phyloP scores from a whole-genome alignment of 768 basidiomycete species.

The Lactifluus subvellereus region DNA sequence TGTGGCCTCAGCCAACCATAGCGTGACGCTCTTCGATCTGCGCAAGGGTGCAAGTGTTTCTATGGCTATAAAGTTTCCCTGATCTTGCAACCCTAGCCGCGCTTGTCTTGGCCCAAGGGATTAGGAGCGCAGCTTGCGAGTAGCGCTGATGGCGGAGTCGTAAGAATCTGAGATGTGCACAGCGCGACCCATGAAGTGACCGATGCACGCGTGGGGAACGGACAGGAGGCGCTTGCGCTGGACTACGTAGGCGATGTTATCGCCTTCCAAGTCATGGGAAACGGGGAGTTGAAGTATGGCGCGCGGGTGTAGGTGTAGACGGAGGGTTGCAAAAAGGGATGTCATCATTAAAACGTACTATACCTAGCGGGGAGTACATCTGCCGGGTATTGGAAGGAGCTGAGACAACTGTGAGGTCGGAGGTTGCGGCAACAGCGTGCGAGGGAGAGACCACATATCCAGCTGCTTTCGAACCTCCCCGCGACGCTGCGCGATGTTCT shows the following conservation, averaged over 20 bases:
- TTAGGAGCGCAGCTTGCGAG: conserved; percentile 54
- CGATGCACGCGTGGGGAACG: conserved; percentile 53
- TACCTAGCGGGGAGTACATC: not conserved
- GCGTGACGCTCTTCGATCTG: conserved; percentile 64
- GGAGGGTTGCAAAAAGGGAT: conserved; percentile 16
- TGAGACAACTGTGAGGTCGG: not conserved
- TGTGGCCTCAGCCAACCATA: conserved; percentile 69
- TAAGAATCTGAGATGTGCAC: conserved; percentile 72
- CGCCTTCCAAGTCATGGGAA: conserved; percentile 24
- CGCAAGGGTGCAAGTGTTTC: conserved; percentile 38
- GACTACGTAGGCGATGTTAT: conserved; percentile 28
- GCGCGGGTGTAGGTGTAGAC: conserved; percentile 27
- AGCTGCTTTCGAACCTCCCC: conserved; percentile 1
- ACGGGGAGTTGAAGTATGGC: conserved; percentile 32
- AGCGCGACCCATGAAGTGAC: conserved; percentile 61
- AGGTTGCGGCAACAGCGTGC: not conserved
- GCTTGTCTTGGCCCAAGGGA: conserved; percentile 32
- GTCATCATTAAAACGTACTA: conserved; percentile 1
- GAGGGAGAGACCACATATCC: not conserved
- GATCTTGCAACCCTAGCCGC: conserved; percentile 68
- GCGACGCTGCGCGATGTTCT: conserved; percentile 18
- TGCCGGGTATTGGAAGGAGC: not conserved
- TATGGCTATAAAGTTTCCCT: conserved; percentile 38
- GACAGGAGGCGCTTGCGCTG: conserved; percentile 53
- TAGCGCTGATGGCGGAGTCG: conserved; percentile 73